Evolutionary conservation across 495 filamentous ascomycete species (phyloP), one percentile per base, ranked within the genome.

Genomic region (Podospora bellae-mahoneyi): DNA sequence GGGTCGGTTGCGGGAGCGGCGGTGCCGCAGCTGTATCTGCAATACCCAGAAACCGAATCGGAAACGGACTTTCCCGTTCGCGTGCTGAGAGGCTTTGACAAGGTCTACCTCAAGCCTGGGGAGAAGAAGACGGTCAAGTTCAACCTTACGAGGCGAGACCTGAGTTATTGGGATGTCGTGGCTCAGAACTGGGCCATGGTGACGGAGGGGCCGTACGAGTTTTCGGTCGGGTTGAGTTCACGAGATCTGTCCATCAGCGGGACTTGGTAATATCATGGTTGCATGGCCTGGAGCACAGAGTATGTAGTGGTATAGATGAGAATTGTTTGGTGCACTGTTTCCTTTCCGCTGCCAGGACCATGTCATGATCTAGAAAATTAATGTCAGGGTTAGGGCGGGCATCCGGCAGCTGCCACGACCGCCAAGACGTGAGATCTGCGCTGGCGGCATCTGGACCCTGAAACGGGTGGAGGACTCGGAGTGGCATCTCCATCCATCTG

Each of bases 181-280:
- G 74, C 75, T 71, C 91, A 93, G 83, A 97, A 97, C 75, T 98
- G 94, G 94, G 85, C 90, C 10, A 84, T 98, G 80, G 75, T 83
- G 0, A 72, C 67, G 81, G 77, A 79, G 26, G 84, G 82, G 0
- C 64, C 75, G 64, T 84, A 83, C 66, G 78, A 61, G 32, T 79
- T 86, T 58, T 61, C 61, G 64, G 77, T 85, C n/a, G 84, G 84
- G 0, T 63, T 68, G 64, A 83, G 80, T 65, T 82, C 80, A 20
- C 76, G 80, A 48, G 78, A 82, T 61, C 63, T 80, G 9, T 63
- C 68, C 0, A 65, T 77, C 32, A 70, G 63, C 6, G 78, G 71
- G 18, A 75, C 61, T 20, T 82, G 80, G 80, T 82, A 69, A 68
- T 60, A 18, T 23, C 4, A 44, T 19, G 23, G 23, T 2, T 60